Base-by-base conservation (phyloP, 2,329 filamentous ascomycete genomes). In the Neoscytalidium dimidiatum region DNA sequence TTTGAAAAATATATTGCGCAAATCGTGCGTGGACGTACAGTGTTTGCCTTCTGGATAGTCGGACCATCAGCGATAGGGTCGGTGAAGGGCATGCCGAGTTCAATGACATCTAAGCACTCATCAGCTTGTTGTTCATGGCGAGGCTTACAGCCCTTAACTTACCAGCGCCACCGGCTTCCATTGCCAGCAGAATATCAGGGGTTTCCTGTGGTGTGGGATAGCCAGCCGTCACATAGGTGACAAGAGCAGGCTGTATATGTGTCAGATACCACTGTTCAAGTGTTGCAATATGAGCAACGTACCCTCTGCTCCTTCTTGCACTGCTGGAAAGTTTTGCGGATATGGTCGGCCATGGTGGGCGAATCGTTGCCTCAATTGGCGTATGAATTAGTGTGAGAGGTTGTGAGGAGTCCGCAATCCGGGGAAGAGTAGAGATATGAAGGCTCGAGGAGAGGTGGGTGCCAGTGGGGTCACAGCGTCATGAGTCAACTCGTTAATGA, bases 21-120 rank as follows among this genome's bases (percentile, higher is more conserved):
- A 6, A 13, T n/a, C 13, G 14, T 2, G 8, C 19, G 64, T 72
- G 69, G 71, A 75, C 79, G 73, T 81, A 89, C 88, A 44, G 92
- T 97, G 81, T 99, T 99, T 69, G 95, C 88, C 68, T 89, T 95
- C 82, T 99, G 95, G 70, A 99, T 98, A 4, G 94, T 97, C 38
- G 95, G 95, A 29, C 95, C 95, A 79, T 99, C 95, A 71, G 94
- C 95, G 79, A 98, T 98, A 66, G 95, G 95, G 78, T 99, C 95
- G 73, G 94, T 97, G 82, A 99, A 99, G 61, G 95, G 95, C 64
- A 97, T 89, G 68, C 94, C 95, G 70, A 99, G 88, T 80, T 99
- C 95, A 73, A 99, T 96, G 67, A 99, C 84, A 78, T 99, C 95
- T 92, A 71, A 5, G 58, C 14, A 60, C 67, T 71, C 64, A 52